Percentiles rank a stretch among this genome's conserved stretches.
Conservation (phyloP, 2,329 filamentous ascomycete species). For the Mariannaea elegans region DNA sequence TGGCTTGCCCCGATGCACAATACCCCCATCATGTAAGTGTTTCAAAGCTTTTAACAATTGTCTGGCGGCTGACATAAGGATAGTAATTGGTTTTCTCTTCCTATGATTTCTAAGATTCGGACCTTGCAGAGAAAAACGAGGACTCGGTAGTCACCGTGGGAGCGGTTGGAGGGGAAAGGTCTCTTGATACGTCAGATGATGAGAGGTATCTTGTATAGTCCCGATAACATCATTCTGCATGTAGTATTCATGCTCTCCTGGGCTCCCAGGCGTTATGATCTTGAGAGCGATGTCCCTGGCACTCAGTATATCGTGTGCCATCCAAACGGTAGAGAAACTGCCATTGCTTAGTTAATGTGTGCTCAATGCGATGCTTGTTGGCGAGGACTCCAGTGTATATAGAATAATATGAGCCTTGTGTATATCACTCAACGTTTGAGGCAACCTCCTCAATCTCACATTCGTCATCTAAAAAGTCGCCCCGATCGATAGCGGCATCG, state of each 20-base stretch:
- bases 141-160: constrained; percentile 11
- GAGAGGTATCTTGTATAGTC: neutral
- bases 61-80: constrained; percentile 17
- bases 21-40: constrained; percentile 6
- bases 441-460: no score
- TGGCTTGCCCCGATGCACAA: constrained; percentile 20
- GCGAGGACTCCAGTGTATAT: constrained; percentile 48
- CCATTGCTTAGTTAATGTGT: constrained; percentile 55
- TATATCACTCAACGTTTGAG: no score
- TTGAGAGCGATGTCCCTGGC: constrained; percentile 23
- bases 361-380: constrained; percentile 49
- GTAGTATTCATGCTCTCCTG: constrained; percentile 10
- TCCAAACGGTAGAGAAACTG: constrained; percentile 55
- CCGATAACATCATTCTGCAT: constrained; percentile 2
- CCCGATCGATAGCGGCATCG: no score
- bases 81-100: constrained; percentile 7
- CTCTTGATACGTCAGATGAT: neutral
- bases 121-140: constrained; percentile 19
- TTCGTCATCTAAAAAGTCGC: no score
- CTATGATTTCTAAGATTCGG: constrained; percentile 11
- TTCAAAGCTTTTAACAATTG: constrained; percentile 18
- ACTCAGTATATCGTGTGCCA: constrained; percentile 38
- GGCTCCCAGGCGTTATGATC: constrained; percentile 10
- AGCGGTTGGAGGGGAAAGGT: neutral
- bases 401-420: no score